Evolutionary conservation across 768 basidiomycete genomes (phyloP).

Genomic region (Xerocomellus chrysenteron): DNA sequence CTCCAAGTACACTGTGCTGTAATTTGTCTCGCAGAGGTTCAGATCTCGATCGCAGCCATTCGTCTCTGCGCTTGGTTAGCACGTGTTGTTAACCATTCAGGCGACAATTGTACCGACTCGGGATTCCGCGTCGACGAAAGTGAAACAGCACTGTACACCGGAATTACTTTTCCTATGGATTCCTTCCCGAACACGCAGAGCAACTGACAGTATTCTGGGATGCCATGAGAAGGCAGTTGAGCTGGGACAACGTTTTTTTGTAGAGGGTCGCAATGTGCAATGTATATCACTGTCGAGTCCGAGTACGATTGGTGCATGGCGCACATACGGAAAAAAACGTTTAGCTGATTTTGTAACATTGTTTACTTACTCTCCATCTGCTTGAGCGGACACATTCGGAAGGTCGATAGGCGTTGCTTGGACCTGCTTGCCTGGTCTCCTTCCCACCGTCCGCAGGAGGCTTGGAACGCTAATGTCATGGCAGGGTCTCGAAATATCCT

Average conservation of each 20-base stretch:
- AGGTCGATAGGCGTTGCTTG: background rate
- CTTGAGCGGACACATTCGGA: background rate
- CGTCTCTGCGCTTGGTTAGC: slow-evolving; percentile 78
- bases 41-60: slow-evolving; percentile 44
- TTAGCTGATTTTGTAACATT: background rate
- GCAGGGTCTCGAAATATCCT: slow-evolving; percentile 9
- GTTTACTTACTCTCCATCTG: background rate
- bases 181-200: slow-evolving; percentile 13
- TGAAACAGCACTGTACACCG: slow-evolving; percentile 28
- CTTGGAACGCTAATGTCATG: slow-evolving; percentile 18
- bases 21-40: too few species aligned
- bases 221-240: slow-evolving; percentile 56
- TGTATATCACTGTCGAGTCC: background rate
- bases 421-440: background rate
- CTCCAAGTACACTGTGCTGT: too few species aligned
- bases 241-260: slow-evolving; percentile 67
- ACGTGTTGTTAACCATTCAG: slow-evolving; percentile 44
- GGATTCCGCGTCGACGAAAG: slow-evolving; percentile 23
- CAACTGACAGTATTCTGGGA: slow-evolving; percentile 64
- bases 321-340: background rate
- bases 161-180: slow-evolving; percentile 45
- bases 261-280: background rate
- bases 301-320: background rate
- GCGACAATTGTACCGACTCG: slow-evolving; percentile 49
- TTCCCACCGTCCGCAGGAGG: slow-evolving; percentile 13